These are phyloP conservation scores for Pythium guiyangense DNA, from an alignment of 352 stramenopile species.

Conservation along the genomic window DNA sequence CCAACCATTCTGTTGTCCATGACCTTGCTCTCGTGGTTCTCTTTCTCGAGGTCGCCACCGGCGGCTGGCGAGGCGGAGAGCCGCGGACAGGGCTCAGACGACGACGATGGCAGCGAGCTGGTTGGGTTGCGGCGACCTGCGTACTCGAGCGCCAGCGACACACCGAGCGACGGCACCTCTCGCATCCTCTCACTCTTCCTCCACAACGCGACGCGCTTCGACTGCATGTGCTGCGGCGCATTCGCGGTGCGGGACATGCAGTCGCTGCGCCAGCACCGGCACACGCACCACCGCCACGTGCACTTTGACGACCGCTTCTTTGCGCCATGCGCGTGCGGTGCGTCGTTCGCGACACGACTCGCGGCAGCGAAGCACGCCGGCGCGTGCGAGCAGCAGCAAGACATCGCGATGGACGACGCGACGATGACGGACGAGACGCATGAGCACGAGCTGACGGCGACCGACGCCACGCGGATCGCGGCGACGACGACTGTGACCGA, in stretches of 20 bases:
- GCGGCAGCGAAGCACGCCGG: background rate
- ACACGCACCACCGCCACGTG: background rate
- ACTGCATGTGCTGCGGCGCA: background rate
- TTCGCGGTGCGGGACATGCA: background rate
- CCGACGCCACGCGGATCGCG: background rate
- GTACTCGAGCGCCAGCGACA: background rate
- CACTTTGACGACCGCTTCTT: background rate
- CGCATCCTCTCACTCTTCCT: background rate
- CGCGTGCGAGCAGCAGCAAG: background rate
- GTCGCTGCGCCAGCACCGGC: background rate
- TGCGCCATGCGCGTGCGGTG: background rate
- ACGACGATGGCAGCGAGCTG: background rate
- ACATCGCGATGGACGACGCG: too few relatives aligned
- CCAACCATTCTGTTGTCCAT: too few relatives aligned
- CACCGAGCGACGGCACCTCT: background rate
- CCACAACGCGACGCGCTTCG: background rate
- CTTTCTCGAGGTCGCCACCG: background rate
- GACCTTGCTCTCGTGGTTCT: background rate
- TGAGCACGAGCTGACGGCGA: background rate
- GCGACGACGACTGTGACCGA: too few relatives aligned
- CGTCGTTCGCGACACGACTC: background rate
- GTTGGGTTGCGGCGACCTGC: background rate
- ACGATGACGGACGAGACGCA: background rate
- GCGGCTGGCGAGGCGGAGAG: background rate
- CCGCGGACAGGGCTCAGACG: background rate